Conservation (phyloP, 306 rosid species). For the Lathyrus sativus region DNA sequence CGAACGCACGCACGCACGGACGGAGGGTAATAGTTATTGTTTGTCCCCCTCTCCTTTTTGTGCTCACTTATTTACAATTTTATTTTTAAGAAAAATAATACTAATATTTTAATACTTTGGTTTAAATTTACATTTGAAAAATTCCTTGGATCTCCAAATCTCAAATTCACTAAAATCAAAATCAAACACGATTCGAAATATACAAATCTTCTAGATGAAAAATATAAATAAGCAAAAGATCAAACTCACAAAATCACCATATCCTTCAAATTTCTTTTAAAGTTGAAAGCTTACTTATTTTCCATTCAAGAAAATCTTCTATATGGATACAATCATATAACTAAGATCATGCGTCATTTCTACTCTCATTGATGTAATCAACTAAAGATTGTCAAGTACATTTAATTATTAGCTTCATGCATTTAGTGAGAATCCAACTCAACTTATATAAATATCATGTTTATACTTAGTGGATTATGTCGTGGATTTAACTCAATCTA, state of each 20-base stretch:
- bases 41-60: too few relatives aligned
- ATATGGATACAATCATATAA: constrained; percentile 39
- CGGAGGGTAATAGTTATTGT: too few relatives aligned
- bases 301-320: constrained; percentile 44
- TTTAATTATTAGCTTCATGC: constrained; percentile 35
- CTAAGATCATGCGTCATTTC: constrained; percentile 29
- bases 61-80: too few relatives aligned
- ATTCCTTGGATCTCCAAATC: too few relatives aligned
- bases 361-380: constrained; percentile 31
- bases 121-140: too few relatives aligned
- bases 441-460: constrained; percentile 41
- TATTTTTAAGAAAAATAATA: too few relatives aligned
- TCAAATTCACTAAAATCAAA: too few relatives aligned
- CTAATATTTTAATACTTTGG: too few relatives aligned
- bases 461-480: constrained; percentile 39
- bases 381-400: constrained; percentile 27
- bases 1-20: too few relatives aligned
- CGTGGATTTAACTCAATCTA: constrained; percentile 25
- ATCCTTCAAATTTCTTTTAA: constrained; percentile 27
- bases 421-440: constrained; percentile 62
- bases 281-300: constrained; percentile 19
- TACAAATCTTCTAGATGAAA: not conserved
- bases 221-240: not conserved
- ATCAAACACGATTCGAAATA: not conserved
- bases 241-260: constrained; percentile 13